phyloP scores from a whole-genome alignment of 164 flowering plant genomes.

The Tetracentron sinense region DNA sequence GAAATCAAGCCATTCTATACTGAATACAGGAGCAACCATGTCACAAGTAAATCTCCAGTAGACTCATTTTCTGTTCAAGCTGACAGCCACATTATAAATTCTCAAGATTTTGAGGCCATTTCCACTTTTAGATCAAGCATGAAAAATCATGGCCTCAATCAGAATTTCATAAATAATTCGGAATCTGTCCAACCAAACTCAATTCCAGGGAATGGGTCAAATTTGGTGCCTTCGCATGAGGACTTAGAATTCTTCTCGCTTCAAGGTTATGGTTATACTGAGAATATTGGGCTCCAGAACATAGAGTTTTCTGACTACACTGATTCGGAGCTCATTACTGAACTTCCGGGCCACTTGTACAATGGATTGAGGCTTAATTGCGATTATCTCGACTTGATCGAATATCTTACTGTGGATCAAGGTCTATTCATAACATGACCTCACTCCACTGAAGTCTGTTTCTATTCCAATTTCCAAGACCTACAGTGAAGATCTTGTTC shows the following conservation, averaged over 20 bases:
- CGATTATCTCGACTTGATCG: conserved; percentile 44
- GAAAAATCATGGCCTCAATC: conserved; percentile 24
- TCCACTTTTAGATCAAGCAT: conserved; percentile 18
- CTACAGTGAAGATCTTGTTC: conserved; percentile 11
- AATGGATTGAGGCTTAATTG: conserved; percentile 40
- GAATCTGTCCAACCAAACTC: conserved; percentile 29
- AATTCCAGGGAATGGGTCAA: conserved; percentile 24
- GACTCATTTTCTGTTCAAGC: conserved; percentile 28
- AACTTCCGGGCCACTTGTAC: conserved; percentile 32
- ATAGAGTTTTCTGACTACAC: conserved; percentile 29
- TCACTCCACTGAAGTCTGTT: conserved; percentile 1
- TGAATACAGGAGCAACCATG: too few species aligned
- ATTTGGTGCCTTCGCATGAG: conserved; percentile 28
- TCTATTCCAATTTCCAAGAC: too few species aligned
- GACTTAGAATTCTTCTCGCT: conserved; percentile 34
- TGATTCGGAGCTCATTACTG: conserved; percentile 36
- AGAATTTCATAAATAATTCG: conserved; percentile 19
- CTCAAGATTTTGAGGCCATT: conserved; percentile 24
- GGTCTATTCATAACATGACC: conserved; percentile 52
- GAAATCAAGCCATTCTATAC: conserved; percentile 16
- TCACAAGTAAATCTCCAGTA: conserved; percentile 11
- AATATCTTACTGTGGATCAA: conserved; percentile 49
- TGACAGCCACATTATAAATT: conserved; percentile 14
- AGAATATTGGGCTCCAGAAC: conserved; percentile 34
- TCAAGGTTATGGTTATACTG: conserved; percentile 37